Conservation (phyloP, 192 early-diverging fungal species). For the Mortierella claussenii region DNA sequence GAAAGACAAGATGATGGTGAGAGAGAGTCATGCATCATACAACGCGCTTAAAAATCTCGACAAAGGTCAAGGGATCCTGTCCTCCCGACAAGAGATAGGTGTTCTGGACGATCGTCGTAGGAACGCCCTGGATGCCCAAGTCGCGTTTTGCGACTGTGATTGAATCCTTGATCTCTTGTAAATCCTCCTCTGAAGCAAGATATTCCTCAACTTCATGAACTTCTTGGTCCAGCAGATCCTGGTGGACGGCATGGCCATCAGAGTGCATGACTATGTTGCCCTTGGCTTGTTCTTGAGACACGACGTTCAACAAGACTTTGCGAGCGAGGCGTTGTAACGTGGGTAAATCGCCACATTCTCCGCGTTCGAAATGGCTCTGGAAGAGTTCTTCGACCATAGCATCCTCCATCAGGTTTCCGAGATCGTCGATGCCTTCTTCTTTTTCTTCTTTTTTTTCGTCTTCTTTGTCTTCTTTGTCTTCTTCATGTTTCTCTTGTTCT, state of each 20-base stretch:
- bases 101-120: slow-evolving; percentile 25
- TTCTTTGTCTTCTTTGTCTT: not conserved
- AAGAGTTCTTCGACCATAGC: slow-evolving; percentile 42
- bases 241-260: not conserved
- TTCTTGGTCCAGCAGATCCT: slow-evolving; percentile 2
- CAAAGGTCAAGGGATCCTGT: slow-evolving; percentile 16
- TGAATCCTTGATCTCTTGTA: slow-evolving; percentile 25
- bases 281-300: not conserved
- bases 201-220: slow-evolving; percentile 4
- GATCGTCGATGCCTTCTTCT: slow-evolving; percentile 7
- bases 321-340: slow-evolving; percentile 6
- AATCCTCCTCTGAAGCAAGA: slow-evolving; percentile 10
- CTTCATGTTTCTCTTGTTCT: not conserved
- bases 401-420: slow-evolving; percentile 19
- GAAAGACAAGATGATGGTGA: no score
- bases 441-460: not conserved
- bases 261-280: not conserved
- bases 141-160: slow-evolving; percentile 17
- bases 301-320: not conserved
- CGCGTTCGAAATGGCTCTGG: slow-evolving; percentile 23
- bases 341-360: slow-evolving; percentile 24
- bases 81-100: slow-evolving; percentile 24
- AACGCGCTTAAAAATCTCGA: slow-evolving; percentile 30
- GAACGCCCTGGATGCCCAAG: slow-evolving; percentile 24
- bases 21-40: no score